phyloP scores from a whole-genome alignment of 306 rosid genomes.

The Crotalaria pallida region DNA sequence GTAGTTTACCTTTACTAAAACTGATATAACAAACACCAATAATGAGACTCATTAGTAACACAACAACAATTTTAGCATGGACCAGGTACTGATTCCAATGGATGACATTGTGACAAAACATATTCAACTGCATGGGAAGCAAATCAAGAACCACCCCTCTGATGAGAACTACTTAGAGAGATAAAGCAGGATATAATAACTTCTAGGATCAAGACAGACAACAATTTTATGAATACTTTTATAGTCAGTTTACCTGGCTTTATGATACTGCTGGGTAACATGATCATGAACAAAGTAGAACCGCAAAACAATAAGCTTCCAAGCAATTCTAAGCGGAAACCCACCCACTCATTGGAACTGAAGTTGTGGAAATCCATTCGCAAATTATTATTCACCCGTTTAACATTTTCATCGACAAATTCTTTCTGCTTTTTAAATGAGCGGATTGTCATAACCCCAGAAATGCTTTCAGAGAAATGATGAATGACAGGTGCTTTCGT shows the following conservation, averaged over 20 bases:
- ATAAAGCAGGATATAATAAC: no score
- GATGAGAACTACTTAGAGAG: no score
- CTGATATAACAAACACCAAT: no score
- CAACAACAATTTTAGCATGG: no score
- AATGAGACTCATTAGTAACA: no score
- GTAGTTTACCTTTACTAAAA: no score
- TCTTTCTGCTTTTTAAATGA: constrained; percentile 50
- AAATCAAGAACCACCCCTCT: no score
- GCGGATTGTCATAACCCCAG: constrained; percentile 88
- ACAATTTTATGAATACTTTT: neutral
- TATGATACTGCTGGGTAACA: constrained; percentile 74
- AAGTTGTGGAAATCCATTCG: constrained; percentile 92
- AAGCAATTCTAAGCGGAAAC: constrained; percentile 80
- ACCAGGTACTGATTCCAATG: no score
- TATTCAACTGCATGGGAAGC: no score
- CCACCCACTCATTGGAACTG: constrained; percentile 92
- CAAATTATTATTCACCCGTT: constrained; percentile 65
- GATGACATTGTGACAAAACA: no score
- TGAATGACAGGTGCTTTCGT: constrained; percentile 95
- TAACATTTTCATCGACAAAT: constrained; percentile 55
- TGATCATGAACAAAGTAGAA: constrained; percentile 83
- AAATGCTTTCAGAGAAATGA: constrained; percentile 92
- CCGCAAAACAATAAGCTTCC: constrained; percentile 70
- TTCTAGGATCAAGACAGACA: neutral
- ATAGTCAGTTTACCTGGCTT: constrained; percentile 61